Conservation (phyloP, 2,329 filamentous ascomycete species). For the Colletotrichum sp. region DNA sequence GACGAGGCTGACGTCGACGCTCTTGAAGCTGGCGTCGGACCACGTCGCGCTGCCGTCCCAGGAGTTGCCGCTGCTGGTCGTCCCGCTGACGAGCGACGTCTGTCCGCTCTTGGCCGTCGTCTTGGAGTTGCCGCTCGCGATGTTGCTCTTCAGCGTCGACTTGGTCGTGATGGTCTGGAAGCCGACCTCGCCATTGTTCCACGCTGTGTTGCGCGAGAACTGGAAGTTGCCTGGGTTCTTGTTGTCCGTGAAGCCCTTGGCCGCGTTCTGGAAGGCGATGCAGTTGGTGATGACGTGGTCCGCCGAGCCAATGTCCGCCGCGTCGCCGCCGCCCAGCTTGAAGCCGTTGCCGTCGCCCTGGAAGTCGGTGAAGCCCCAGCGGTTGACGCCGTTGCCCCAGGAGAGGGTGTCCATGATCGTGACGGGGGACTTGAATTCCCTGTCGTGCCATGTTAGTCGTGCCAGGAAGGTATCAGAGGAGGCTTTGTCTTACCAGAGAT, state of each 20-base stretch:
- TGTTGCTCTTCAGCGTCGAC: slow-evolving; percentile 40
- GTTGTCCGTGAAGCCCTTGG: slow-evolving; percentile 53
- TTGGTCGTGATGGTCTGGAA: slow-evolving; percentile 40
- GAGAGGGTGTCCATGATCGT: slow-evolving; percentile 48
- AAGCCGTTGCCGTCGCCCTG: slow-evolving; percentile 53
- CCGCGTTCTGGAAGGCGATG: slow-evolving; percentile 47
- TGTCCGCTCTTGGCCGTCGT: slow-evolving; percentile 25
- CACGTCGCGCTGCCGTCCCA: slow-evolving; percentile 43
- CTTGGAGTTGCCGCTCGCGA: slow-evolving; percentile 38
- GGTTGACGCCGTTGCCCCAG: slow-evolving; percentile 52
- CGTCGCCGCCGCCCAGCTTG: slow-evolving; percentile 46
- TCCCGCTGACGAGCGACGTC: slow-evolving; percentile 26
- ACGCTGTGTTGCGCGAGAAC: slow-evolving; percentile 48
- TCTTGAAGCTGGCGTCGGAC: slow-evolving; percentile 35
- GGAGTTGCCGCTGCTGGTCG: slow-evolving; percentile 40
- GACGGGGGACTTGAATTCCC: slow-evolving; percentile 42
- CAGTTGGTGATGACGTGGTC: slow-evolving; percentile 49
- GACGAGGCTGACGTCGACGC: slow-evolving; percentile 34
- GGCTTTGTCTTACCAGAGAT: slow-evolving; percentile 19
- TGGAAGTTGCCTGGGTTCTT: slow-evolving; percentile 44
- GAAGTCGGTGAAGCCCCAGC: slow-evolving; percentile 47
- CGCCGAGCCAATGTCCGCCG: slow-evolving; percentile 38
- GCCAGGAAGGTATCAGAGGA: not conserved
- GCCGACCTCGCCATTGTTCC: slow-evolving; percentile 47
- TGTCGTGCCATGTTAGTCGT: not conserved